Percentiles rank a stretch among this genome's conserved stretches.
Conservation (phyloP, 2,329 filamentous ascomycete genomes). For the Claviceps sp. region DNA sequence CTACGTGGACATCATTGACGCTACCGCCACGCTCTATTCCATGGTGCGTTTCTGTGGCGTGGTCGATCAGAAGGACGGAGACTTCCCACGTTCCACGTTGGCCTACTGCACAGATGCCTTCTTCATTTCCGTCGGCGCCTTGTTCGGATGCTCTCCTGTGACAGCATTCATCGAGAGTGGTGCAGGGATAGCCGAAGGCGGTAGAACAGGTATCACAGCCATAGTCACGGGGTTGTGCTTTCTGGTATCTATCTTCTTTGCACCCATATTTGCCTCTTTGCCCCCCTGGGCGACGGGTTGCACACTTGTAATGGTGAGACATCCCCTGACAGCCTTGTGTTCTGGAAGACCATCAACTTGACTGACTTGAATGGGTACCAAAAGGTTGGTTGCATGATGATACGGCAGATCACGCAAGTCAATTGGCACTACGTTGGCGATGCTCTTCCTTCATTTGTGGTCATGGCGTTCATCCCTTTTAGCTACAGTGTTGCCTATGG, state of each 20-base stretch:
- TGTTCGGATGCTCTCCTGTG: slow-evolving; percentile 57
- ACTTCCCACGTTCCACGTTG: slow-evolving; percentile 74
- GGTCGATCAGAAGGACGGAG: slow-evolving; percentile 52
- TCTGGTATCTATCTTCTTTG: slow-evolving; percentile 59
- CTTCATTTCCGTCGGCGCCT: slow-evolving; percentile 56
- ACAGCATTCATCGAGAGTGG: slow-evolving; percentile 67
- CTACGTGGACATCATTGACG: slow-evolving; percentile 69
- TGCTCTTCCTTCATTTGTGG: slow-evolving; percentile 62
- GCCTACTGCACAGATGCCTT: slow-evolving; percentile 63
- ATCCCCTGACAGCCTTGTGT: neutral
- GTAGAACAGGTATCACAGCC: slow-evolving; percentile 58
- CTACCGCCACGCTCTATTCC: slow-evolving; percentile 66
- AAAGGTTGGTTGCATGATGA: slow-evolving; percentile 64
- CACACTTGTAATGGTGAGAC: slow-evolving; percentile 49
- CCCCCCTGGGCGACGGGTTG: slow-evolving; percentile 68
- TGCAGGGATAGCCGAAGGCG: slow-evolving; percentile 63
- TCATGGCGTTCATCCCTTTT: slow-evolving; percentile 63
- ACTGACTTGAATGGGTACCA: neutral
- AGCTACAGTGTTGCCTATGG: slow-evolving; percentile 70
- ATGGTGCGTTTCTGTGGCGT: slow-evolving; percentile 64
- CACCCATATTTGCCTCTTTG: slow-evolving; percentile 63
- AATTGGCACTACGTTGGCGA: slow-evolving; percentile 70
- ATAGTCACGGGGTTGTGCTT: slow-evolving; percentile 59
- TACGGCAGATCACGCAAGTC: slow-evolving; percentile 58
- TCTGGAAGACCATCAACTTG: neutral